Base-by-base conservation (phyloP, 2,329 filamentous ascomycete genomes). In the Colletotrichum scovillei region DNA sequence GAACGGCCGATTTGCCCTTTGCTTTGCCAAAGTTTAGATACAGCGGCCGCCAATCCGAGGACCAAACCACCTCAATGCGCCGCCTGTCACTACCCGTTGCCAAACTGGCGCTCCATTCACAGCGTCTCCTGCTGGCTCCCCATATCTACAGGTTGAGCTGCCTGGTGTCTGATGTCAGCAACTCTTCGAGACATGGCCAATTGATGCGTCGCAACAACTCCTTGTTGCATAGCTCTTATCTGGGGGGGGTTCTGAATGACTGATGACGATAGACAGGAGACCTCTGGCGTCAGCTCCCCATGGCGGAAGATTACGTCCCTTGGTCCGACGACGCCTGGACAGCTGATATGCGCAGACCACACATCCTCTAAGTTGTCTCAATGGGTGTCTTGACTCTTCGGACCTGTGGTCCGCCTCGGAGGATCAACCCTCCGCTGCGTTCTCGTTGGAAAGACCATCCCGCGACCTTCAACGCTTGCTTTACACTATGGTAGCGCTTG, bases 1-100 rank as follows among this genome's bases (percentile, higher is more conserved):
- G 70, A 70, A 64, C 46, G 38, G 38, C 22, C 55, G 22, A 73
- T 59, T 26, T 11, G 57, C 14, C 66, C 16, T 52, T 42, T 75
- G 55, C 72, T 64, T 73, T 55, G 63, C 49, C 38, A 35, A 46
- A 42, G n/a, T n/a, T 62, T 42, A 57, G 52, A 56, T 42, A 55
- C 49, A 56, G 32, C 49, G 6, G 24, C 52, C 12, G 30, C 30
- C 30, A 38, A 35, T 55, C 22, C 22, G 14, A 42, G 38, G 14
- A 19, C 38, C 38, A 22, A 38, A 42, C 49, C 60, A 53, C 46
- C 46, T 26, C 26, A 19, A 5, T 22, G 26, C 46, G 12, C 5
- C 46, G 22, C 35, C 28, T 32, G 22, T 62, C n/a, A 32, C 22
- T n/a, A 22, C 16, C 26, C 19, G 26, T 22, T 12, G 32, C 8